Evolutionary conservation across 257 asterid genomes (phyloP).

Genomic region (Buddleja alternifolia): DNA sequence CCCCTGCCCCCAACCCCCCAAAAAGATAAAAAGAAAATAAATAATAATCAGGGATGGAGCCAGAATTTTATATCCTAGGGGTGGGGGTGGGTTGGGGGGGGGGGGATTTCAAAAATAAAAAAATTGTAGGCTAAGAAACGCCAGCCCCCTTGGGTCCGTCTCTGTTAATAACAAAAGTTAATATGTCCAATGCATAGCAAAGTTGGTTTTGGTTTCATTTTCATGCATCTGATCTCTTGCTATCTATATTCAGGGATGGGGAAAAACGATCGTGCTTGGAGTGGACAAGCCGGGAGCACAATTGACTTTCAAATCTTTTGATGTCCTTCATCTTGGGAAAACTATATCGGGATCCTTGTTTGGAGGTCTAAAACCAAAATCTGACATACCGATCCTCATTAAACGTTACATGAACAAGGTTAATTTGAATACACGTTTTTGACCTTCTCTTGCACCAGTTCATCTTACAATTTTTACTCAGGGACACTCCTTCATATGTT

Average conservation of each 20-base stretch:
- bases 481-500: no score
- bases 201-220: background rate
- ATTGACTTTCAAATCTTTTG: slow-evolving; percentile 45
- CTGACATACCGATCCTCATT: slow-evolving; percentile 68
- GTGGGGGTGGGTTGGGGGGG: no score
- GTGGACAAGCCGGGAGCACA: slow-evolving; percentile 59
- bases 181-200: background rate
- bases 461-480: no score
- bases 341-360: slow-evolving; percentile 54
- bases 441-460: no score
- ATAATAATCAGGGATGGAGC: no score
- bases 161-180: no score
- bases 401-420: slow-evolving; percentile 70
- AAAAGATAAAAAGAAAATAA: no score
- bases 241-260: slow-evolving; percentile 69
- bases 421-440: background rate
- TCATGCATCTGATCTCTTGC: background rate
- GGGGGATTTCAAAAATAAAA: no score
- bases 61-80: no score
- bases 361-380: slow-evolving; percentile 84
- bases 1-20: no score
- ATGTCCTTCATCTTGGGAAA: slow-evolving; percentile 53
- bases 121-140: no score
- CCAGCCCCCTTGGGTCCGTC: no score
- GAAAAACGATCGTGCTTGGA: slow-evolving; percentile 77